Percentiles rank a stretch among this genome's conserved stretches.
Evolutionary conservation across 2,329 filamentous ascomycete genomes (phyloP).

Genomic region (Dactylellina leptospora): DNA sequence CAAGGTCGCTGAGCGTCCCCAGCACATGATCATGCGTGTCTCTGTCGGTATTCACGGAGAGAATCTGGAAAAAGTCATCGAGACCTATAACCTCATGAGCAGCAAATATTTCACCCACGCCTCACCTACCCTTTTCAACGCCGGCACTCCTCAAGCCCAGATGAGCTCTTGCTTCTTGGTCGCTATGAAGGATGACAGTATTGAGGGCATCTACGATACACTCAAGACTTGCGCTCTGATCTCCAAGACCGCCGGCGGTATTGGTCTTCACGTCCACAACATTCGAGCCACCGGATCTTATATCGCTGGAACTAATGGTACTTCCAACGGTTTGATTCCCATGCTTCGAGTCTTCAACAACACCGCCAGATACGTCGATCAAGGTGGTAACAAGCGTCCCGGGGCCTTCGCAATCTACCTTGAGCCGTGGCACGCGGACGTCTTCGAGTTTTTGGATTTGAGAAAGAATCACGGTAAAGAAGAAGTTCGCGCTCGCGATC

Average conservation of each 20-base stretch:
- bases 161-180: constrained; percentile 98
- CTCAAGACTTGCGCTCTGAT: constrained; percentile 99
- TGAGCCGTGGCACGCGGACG: constrained; percentile 97
- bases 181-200: constrained; percentile 99
- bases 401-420: constrained; percentile 99
- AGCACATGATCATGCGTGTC: constrained; percentile 99
- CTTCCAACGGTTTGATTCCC: constrained; percentile 94
- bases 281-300: constrained; percentile 98
- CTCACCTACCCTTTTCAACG: constrained; percentile 97
- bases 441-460: constrained; percentile 96
- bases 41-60: constrained; percentile 96
- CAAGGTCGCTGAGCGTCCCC: constrained; percentile 94
- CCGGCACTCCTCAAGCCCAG: constrained; percentile 92
- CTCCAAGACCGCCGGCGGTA: constrained; percentile 98
- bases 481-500: constrained; percentile 92
- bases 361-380: constrained; percentile 97
- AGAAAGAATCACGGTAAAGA: constrained; percentile 99
- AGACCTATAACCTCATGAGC: constrained; percentile 99
- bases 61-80: constrained; percentile 89
- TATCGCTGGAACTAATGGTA: constrained; percentile 97
- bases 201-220: constrained; percentile 98
- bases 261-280: constrained; percentile 93
- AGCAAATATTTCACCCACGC: constrained; percentile 98
- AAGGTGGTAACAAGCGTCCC: constrained; percentile 98
- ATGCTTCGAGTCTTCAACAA: constrained; percentile 99